Evolutionary conservation across 192 early-diverging fungal species (phyloP).

Genomic region (Coemansia erecta): DNA sequence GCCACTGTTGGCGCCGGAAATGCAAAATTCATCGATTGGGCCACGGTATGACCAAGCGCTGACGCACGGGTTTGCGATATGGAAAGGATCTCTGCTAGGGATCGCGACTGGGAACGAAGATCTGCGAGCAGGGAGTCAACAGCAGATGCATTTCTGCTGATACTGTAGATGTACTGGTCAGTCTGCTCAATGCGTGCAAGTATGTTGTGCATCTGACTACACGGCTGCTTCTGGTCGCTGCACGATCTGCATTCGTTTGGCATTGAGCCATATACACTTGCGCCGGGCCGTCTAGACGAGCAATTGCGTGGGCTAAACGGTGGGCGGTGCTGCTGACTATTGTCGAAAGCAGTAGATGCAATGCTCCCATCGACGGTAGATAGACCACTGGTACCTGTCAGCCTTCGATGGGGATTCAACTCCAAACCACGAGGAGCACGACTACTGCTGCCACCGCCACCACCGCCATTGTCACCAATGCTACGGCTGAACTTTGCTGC

Average conservation of each 20-base stretch:
- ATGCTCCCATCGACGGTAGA: slow-evolving; percentile 11
- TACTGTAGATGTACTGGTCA: slow-evolving; percentile 18
- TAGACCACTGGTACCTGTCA: slow-evolving; percentile 6
- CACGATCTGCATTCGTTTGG: slow-evolving; percentile 6
- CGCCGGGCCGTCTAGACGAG: not conserved
- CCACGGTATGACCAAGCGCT: slow-evolving; percentile 11
- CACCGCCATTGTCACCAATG: too few relatives aligned
- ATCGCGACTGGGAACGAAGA: slow-evolving; percentile 27
- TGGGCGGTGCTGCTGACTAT: not conserved
- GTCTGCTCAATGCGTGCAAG: slow-evolving; percentile 35
- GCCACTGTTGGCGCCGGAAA: not conserved
- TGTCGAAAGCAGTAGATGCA: slow-evolving; percentile 10
- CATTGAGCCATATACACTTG: not conserved
- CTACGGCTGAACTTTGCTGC: too few relatives aligned
- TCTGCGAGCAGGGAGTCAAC: slow-evolving; percentile 20
- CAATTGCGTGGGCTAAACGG: not conserved
- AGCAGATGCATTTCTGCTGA: slow-evolving; percentile 21
- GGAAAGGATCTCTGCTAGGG: slow-evolving; percentile 17
- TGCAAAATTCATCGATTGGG: not conserved
- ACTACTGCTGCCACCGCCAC: too few relatives aligned
- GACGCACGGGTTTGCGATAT: slow-evolving; percentile 28
- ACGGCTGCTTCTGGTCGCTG: slow-evolving; percentile 5
- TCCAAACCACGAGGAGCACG: too few relatives aligned
- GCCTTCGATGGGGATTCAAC: not conserved
- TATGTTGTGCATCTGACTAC: slow-evolving; percentile 17